Base-by-base conservation (phyloP, 2,329 filamentous ascomycete genomes). In the Fusarium algeriense region DNA sequence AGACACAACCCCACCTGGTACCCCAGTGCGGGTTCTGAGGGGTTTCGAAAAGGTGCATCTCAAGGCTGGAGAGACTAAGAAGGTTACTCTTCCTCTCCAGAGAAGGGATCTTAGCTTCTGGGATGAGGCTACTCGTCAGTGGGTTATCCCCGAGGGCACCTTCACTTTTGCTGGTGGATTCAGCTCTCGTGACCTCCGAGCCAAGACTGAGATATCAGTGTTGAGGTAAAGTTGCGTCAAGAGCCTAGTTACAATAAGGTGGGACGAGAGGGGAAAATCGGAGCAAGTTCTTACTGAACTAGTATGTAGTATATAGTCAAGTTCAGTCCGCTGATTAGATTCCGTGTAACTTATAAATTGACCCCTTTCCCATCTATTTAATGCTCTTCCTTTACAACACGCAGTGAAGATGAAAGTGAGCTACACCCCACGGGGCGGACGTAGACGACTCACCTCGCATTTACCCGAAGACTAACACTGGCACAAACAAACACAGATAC, bases 31-130 rank as follows among this genome's bases (percentile, higher is more conserved):
- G 44, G 82, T 85, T 70, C 81, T 87, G 6, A 80, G 85, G 70
- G 86, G 80, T 56, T 89, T 89, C 63, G 82, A 85, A 10, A 89
- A 88, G 78, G 70, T 85, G 2, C 67, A 72, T 5, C 75, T 89
- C 2, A 70, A 73, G 5, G 70, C 81, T 1, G 84, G 85, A 7
- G 78, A 84, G 75, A 81, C 76, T 23, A 73, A 73, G 32, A 79
- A 71, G 0, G 81, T 85, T 17, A 70, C 65, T 3, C 87, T 89
- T 67, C 76, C 80, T 19, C 78, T 89, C 34, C 81, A 79, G 71
- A 76, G 84, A 26, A 75, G 85, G 11, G 85, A 87, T 60, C 64
- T 86, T 14, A 86, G 84, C 73, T 83, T 82, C 73, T 86, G 84
- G 84, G 82, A 86, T 63, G 73, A 85, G 74, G 70, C 80, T 53